Evolutionary conservation across 352 stramenopile species (phyloP).

Genomic region (Pythium folliculosum): DNA sequence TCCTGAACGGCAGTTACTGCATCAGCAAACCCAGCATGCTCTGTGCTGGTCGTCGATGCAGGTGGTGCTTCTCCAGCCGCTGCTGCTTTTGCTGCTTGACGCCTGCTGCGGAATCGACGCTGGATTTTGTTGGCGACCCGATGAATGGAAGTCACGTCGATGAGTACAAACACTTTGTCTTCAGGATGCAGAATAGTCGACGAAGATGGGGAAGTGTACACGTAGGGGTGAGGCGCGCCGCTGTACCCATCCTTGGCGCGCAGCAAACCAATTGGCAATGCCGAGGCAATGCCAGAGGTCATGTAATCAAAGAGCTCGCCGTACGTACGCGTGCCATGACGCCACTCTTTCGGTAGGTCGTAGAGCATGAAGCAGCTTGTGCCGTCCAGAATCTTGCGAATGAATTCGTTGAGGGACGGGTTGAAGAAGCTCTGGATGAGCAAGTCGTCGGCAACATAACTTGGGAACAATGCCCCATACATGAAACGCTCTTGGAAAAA

Average conservation of each 20-base stretch:
- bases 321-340: slow-evolving; percentile 51
- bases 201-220: slow-evolving; percentile 77
- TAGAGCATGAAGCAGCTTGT: slow-evolving; percentile 88
- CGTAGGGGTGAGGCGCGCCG: slow-evolving; percentile 67
- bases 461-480: slow-evolving; percentile 77
- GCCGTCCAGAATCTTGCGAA: slow-evolving; percentile 80
- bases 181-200: slow-evolving; percentile 60
- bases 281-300: slow-evolving; percentile 67
- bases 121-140: slow-evolving; percentile 79
- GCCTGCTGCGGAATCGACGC: slow-evolving; percentile 53
- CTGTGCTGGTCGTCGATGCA: not conserved
- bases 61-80: not conserved
- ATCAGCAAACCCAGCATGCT: not conserved
- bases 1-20: not conserved
- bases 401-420: slow-evolving; percentile 81
- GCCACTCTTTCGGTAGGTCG: slow-evolving; percentile 62
- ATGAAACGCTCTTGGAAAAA: slow-evolving; percentile 89
- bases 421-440: slow-evolving; percentile 90
- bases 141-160: slow-evolving; percentile 74
- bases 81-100: not conserved
- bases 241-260: slow-evolving; percentile 50
- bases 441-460: slow-evolving; percentile 77
- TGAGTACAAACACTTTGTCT: slow-evolving; percentile 84
- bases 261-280: slow-evolving; percentile 77
- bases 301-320: slow-evolving; percentile 78